Evolutionary conservation across 805 yeast species (phyloP).

Genomic region (Schwanniomyces yamadae): DNA sequence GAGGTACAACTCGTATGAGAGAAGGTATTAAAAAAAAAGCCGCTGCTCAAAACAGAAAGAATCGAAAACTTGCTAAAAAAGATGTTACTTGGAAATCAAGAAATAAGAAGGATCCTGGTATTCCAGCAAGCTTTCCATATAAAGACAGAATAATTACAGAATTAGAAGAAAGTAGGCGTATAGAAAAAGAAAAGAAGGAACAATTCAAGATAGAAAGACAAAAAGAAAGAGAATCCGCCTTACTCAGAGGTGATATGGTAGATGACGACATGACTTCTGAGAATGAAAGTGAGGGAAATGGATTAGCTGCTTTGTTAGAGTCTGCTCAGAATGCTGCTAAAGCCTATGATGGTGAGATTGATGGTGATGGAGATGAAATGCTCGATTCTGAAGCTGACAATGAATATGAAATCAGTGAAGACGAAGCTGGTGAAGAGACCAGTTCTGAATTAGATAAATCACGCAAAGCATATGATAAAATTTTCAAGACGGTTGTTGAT

Average conservation of each 20-base stretch:
- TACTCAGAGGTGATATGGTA: slow-evolving; percentile 37
- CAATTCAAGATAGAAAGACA: slow-evolving; percentile 48
- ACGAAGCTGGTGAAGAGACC: slow-evolving; percentile 41
- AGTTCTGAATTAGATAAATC: slow-evolving; percentile 62
- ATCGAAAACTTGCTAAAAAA: slow-evolving; percentile 76
- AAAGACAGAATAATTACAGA: slow-evolving; percentile 77
- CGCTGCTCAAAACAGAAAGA: slow-evolving; percentile 85
- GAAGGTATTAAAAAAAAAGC: slow-evolving; percentile 97
- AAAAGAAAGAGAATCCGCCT: slow-evolving; percentile 44
- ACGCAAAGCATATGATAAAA: slow-evolving; percentile 88
- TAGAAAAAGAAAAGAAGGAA: slow-evolving; percentile 54
- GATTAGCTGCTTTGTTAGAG: slow-evolving; percentile 80
- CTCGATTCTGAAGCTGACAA: slow-evolving; percentile 37
- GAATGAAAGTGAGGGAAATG: slow-evolving; percentile 45
- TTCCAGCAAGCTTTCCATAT: slow-evolving; percentile 93
- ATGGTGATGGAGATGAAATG: slow-evolving; percentile 28
- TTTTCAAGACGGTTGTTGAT: slow-evolving; percentile 90
- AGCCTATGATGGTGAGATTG: slow-evolving; percentile 60
- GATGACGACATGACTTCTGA: slow-evolving; percentile 38
- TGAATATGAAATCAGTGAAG: slow-evolving; percentile 44
- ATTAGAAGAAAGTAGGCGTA: slow-evolving; percentile 61
- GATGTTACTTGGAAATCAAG: slow-evolving; percentile 94
- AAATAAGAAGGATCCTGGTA: slow-evolving; percentile 84
- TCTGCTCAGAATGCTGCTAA: slow-evolving; percentile 89
- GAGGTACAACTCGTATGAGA: slow-evolving; percentile 88